Base-by-base conservation (phyloP, 371 early-diverging fungal genomes). In the Sporodiniella umbellata region DNA sequence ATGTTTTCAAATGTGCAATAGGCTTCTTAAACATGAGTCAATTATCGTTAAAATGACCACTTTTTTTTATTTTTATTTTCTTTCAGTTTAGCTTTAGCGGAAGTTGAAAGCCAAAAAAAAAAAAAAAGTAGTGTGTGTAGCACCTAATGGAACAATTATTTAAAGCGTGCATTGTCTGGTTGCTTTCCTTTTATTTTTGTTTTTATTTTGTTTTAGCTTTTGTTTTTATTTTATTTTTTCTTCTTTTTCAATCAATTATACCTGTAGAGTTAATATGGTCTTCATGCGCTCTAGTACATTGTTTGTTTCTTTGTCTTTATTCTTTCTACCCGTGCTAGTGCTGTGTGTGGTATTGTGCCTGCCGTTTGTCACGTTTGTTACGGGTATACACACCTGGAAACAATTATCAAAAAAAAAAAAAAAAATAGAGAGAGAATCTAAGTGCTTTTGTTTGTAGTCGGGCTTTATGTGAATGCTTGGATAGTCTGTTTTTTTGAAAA, bases 21-120 rank as follows among this genome's bases (percentile, higher is more conserved):
- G 81, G 82, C 38, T 81, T 81, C 52, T 84, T 84, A 58, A 84
- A 84, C 84, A 84, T 84, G 5, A 4, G 18, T 39, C 8, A 39
- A 39, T 8, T 4, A 39, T 7, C 8, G 15, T 14, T 14, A 37
- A 37, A 37, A 14, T 28, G 30, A 28, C 30, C 4, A 7, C 10
- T 28, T 28, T 28, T 35, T n/a, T 35, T 35, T 35, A 14, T 33
- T 35, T 35, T 35, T 6, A 4, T 35, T 35, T 10, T 31, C 12
- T 12, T 31, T 8, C 31, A 12, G 7, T 31, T 35, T 35, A 11
- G 7, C 15, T 35, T 35, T 11, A 14, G 4, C 8, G 35, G 8
- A 35, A 35, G 15, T 35, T 35, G 35, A 28, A 28, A 28, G 10
- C 10, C 10, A 28, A 7, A 10, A 4, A 7, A 7, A 10, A 28